Evolutionary conservation across 148 eudicot species (phyloP).

Genomic region (Chenopodium quinoa): DNA sequence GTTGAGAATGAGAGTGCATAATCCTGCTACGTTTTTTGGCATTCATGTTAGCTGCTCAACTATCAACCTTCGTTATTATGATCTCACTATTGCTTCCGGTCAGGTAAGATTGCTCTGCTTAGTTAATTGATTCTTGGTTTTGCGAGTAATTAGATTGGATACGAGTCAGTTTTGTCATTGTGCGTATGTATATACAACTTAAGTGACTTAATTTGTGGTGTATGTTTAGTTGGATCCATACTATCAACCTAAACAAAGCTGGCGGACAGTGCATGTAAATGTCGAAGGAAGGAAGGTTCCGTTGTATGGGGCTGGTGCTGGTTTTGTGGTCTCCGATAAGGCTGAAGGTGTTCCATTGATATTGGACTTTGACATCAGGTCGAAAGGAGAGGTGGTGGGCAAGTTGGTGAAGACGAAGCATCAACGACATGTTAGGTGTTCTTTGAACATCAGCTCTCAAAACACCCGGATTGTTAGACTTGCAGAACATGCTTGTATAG

Average conservation of each 20-base stretch:
- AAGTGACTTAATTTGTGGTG: neutral
- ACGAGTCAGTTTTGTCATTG: neutral
- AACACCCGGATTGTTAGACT: conserved; percentile 33
- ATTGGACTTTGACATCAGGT: conserved; percentile 46
- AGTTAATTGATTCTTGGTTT: neutral
- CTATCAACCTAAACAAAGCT: conserved; percentile 65
- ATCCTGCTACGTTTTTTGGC: conserved; percentile 76
- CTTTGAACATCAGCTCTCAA: conserved; percentile 29
- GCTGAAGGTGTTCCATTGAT: conserved; percentile 43
- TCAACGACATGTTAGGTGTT: conserved; percentile 43
- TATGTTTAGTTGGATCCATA: conserved; percentile 43
- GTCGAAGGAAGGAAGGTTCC: conserved; percentile 53
- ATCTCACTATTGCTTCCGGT: conserved; percentile 58
- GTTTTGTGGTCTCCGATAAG: conserved; percentile 31
- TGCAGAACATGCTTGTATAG: conserved; percentile 36
- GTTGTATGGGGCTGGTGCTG: conserved; percentile 67
- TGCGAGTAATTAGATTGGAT: no score
- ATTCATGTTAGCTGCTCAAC: conserved; percentile 52
- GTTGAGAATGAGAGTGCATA: conserved; percentile 44
- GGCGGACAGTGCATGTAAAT: conserved; percentile 28
- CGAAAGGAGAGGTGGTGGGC: conserved; percentile 53
- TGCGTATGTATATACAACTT: neutral
- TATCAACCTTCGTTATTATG: conserved; percentile 46
- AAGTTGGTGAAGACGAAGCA: conserved; percentile 53
- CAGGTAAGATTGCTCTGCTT: conserved; percentile 38